Evolutionary conservation across 768 basidiomycete genomes (phyloP).

Genomic region (Tylopilus vinaceipallidus): DNA sequence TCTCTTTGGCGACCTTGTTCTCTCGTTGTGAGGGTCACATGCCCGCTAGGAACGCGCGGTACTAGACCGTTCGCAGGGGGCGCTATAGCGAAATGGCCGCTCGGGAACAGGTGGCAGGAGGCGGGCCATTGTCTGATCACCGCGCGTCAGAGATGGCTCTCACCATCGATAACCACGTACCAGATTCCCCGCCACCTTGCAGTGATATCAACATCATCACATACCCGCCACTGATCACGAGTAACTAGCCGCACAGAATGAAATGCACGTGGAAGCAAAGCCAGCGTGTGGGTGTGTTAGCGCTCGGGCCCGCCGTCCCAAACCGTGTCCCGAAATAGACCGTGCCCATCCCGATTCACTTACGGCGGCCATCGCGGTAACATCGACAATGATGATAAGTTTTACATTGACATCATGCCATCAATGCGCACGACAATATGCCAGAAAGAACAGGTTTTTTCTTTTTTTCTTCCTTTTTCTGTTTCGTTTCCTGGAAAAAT

Average conservation of each 20-base stretch:
- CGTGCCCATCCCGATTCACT: not conserved
- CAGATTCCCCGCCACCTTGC: not conserved
- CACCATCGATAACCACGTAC: too few species aligned
- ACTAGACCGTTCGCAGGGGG: not conserved
- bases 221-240: constrained; percentile 2
- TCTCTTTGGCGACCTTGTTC: too few species aligned
- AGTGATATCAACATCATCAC: not conserved
- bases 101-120: not conserved
- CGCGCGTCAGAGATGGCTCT: not conserved
- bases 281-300: not conserved
- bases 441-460: not conserved
- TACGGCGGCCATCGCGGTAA: constrained; percentile 9
- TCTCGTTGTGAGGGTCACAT: not conserved
- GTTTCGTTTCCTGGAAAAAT: not conserved
- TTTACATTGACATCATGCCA: constrained; percentile 13
- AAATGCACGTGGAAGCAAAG: constrained; percentile 12
- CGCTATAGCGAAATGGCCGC: not conserved
- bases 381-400: constrained; percentile 7
- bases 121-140: constrained; percentile 6
- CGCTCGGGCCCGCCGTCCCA: constrained; percentile 13
- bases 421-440: constrained; percentile 2
- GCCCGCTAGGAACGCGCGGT: not conserved
- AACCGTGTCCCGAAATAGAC: not conserved
- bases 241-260: constrained; percentile 6
- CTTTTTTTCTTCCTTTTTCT: too few species aligned